These are phyloP conservation scores for Termitomyces sp. DNA, from an alignment of 768 basidiomycete genomes.

Conservation along the genomic window DNA sequence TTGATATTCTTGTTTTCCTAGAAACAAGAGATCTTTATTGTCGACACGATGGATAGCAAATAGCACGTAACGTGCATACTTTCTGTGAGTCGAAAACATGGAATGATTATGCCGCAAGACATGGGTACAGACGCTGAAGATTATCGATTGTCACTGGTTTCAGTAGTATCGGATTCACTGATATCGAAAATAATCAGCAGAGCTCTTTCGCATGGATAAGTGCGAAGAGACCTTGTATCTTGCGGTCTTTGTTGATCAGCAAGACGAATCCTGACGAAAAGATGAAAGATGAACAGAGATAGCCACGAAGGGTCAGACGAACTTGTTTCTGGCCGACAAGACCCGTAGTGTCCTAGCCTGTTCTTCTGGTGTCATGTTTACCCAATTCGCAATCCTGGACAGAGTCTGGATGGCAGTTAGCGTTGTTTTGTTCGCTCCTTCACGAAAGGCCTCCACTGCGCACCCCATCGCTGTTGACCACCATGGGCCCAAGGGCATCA, in stretches of 20 bases:
- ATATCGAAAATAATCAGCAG: background rate
- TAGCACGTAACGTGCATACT: background rate
- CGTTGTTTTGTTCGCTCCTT: background rate
- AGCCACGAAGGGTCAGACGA: background rate
- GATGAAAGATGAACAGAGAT: background rate
- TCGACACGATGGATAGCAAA: background rate
- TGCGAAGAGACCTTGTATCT: background rate
- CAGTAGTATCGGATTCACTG: background rate
- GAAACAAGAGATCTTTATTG: background rate
- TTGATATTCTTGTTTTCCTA: conserved; percentile 9
- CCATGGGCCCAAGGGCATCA: conserved; percentile 63
- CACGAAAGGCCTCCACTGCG: conserved; percentile 19
- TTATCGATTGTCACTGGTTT: conserved; percentile 16
- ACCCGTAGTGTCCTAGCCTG: conserved; percentile 56
- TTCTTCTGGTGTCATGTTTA: conserved; percentile 53
- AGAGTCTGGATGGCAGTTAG: conserved; percentile 43
- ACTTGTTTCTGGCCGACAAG: conserved; percentile 53
- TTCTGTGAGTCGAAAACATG: background rate
- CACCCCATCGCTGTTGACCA: conserved; percentile 68
- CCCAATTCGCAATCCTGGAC: conserved; percentile 67
- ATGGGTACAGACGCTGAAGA: conserved; percentile 20
- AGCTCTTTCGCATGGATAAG: background rate
- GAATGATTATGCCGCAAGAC: conserved; percentile 23
- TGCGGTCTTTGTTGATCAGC: background rate
- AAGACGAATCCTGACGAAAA: background rate